Evolutionary conservation across 306 rosid genomes (phyloP), one percentile per base, ranked within the genome.

Genomic region (Styphnolobium japonicum): DNA sequence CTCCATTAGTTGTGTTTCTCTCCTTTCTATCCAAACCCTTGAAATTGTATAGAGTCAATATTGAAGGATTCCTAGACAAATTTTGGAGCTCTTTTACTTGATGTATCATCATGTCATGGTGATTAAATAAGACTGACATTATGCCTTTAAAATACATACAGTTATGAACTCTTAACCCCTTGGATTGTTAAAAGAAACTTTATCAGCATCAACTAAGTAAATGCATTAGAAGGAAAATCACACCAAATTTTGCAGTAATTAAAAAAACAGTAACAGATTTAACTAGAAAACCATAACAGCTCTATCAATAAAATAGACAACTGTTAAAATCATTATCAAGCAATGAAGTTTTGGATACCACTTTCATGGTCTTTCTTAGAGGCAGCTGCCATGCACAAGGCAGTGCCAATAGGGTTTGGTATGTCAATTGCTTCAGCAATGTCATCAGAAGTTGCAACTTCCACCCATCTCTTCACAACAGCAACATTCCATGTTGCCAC

Each of bases 381-480:
- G 71, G 94, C 94, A 84, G 99, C 98, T 15, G 99, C 99, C 97
- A 95, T 91, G 84, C 99, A 95, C 82, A 95, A 84, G 11, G 99
- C 96, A 73, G 97, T 93, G 83, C 99, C 99, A 81, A 89, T 80
- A 66, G 97, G 89, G 75, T 91, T 85, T 65, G 85, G 86, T 64
- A 91, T 88, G 80, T 95, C 97, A 90, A 95, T 90, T 69, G 97
- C 92, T 81, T 88, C 93, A 15, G 87, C 90, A 81, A 95, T 91
- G 82, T 91, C 99, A 81, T 93, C 88, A n/a, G 81, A 25, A 62
- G 90, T 87, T 73, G 99, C 94, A 84, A 93, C 88, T 83, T 95
- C 96, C 64, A 83, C 95, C 99, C 99, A 95, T 87, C 89, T 93
- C 90, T 89, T 93, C 53, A 93, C 97, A 81, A 95, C 98, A 67